phyloP scores from a whole-genome alignment of 1,284 basidiomycete genomes.

The Ceratobasidium sp. region DNA sequence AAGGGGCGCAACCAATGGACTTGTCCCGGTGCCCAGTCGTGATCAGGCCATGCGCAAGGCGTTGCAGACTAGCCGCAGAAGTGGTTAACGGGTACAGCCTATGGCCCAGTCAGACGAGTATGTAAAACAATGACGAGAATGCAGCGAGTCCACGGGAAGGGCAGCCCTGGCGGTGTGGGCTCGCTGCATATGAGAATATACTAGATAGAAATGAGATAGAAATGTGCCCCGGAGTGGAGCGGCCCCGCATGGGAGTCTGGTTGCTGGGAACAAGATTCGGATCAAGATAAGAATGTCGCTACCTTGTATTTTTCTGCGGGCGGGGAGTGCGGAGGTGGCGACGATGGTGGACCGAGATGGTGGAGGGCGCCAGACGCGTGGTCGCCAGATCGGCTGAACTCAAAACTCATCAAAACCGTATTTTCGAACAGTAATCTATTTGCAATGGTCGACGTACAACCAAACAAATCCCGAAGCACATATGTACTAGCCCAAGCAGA shows the following conservation, averaged over 20 bases:
- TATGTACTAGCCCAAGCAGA: constrained; percentile 27
- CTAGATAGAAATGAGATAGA: no score
- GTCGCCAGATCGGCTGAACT: constrained; percentile 22
- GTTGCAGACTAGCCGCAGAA: background rate
- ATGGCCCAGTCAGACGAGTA: background rate
- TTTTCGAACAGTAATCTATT: background rate
- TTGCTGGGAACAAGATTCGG: no score
- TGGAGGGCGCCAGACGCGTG: background rate
- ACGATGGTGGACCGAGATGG: background rate
- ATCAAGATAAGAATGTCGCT: no score
- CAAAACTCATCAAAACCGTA: constrained; percentile 33
- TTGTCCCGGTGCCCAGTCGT: background rate
- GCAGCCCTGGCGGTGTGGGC: constrained; percentile 8
- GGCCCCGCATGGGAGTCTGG: no score
- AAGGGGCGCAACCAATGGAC: background rate
- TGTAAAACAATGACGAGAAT: background rate
- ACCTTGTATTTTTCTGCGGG: no score
- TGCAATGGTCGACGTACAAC: constrained; percentile 11
- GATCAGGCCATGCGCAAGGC: background rate
- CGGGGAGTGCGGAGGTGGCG: background rate
- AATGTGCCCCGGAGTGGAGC: no score
- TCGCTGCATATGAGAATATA: no score
- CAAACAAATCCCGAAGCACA: constrained; percentile 37
- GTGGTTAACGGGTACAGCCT: background rate
- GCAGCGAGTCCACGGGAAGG: background rate